Conservation (phyloP, 257 asterid genomes). For the Coffea canephora region DNA sequence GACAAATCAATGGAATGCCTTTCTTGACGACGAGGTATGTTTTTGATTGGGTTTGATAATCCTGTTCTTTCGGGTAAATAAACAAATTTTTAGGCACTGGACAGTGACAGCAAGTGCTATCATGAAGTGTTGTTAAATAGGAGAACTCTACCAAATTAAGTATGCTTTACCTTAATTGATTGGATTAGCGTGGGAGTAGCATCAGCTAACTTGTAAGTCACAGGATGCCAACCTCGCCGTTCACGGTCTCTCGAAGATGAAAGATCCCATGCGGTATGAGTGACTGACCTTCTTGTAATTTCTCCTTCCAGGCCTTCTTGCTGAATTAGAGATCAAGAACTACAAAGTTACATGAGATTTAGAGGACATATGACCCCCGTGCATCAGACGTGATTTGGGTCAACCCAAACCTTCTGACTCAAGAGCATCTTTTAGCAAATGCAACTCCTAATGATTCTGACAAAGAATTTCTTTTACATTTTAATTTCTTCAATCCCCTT, state of each 20-base stretch:
- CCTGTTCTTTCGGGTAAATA: neutral
- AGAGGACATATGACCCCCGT: neutral
- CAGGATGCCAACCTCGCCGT: conserved; percentile 97
- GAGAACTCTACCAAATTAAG: neutral
- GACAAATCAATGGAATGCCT: neutral
- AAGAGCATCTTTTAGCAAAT: neutral
- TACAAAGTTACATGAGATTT: conserved; percentile 4
- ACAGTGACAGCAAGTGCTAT: neutral
- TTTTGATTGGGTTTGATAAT: neutral
- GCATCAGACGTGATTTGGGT: neutral
- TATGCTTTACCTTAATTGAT: conserved; percentile 71
- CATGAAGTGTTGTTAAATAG: neutral
- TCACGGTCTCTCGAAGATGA: conserved; percentile 62
- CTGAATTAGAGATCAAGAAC: conserved; percentile 37
- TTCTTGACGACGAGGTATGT: neutral
- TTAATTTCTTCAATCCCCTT: neutral
- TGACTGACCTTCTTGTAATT: conserved; percentile 77
- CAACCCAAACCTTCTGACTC: neutral
- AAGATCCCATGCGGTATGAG: conserved; percentile 92
- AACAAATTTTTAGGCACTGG: neutral
- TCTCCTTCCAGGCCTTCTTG: conserved; percentile 72
- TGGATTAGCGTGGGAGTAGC: conserved; percentile 68
- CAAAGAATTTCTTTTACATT: neutral
- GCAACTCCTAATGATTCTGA: neutral
- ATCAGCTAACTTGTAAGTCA: conserved; percentile 83